A percentile compares a stretch with the other conserved stretches of the same genome.
These are phyloP conservation scores for Linum trigynum DNA, from an alignment of 345 rosid species.

Conservation along the genomic window DNA sequence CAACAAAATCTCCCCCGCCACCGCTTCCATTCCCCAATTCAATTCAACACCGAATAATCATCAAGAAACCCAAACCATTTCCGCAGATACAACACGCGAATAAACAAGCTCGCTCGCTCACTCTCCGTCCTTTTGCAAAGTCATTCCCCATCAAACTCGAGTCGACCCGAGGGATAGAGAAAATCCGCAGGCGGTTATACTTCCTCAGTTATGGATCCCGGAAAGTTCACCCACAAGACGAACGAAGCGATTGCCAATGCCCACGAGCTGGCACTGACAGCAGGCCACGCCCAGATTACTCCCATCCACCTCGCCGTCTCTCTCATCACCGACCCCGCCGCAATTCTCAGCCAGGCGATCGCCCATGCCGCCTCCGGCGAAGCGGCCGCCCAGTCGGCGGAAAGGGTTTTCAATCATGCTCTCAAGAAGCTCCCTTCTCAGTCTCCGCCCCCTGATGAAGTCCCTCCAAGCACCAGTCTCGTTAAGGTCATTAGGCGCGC, in stretches of 20 bases:
- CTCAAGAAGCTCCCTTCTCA: slow-evolving; percentile 76
- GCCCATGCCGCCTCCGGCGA: slow-evolving; percentile 42
- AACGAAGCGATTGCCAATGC: slow-evolving; percentile 62
- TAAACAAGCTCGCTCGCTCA: not conserved
- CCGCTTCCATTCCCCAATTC: not conserved
- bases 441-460: slow-evolving; percentile 62
- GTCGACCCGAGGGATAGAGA: not conserved
- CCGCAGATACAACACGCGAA: not conserved
- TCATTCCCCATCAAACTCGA: not conserved
- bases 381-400: slow-evolving; percentile 45
- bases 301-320: slow-evolving; percentile 73
- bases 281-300: slow-evolving; percentile 76
- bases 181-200: not conserved
- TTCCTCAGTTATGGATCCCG: slow-evolving; percentile 55
- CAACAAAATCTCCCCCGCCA: not conserved
- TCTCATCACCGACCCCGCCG: slow-evolving; percentile 56
- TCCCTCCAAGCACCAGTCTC: slow-evolving; percentile 63
- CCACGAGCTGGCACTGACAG: slow-evolving; percentile 50
- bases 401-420: slow-evolving; percentile 61
- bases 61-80: not conserved
- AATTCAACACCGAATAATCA: accelerated
- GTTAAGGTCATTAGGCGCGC: slow-evolving; percentile 66
- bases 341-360: slow-evolving; percentile 61
- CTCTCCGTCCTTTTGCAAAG: not conserved
- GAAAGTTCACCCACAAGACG: slow-evolving; percentile 86